Percentiles rank a stretch among this genome's conserved stretches.
Conservation (phyloP, 805 yeast species). For the Nakazawaea siamensis region DNA sequence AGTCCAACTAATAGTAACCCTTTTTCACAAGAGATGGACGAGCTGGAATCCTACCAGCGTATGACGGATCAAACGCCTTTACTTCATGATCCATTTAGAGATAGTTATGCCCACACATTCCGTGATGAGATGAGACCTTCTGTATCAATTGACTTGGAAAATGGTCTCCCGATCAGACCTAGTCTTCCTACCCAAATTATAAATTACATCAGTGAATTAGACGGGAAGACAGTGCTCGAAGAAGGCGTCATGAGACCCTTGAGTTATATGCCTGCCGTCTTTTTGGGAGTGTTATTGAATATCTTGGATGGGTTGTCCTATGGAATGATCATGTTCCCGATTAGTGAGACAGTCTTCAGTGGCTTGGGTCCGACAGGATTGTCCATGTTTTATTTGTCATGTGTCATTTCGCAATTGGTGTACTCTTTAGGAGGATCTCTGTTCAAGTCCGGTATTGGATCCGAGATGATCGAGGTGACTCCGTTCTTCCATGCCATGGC, state of each 20-base stretch:
- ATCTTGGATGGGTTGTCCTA: constrained; percentile 90
- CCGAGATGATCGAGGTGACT: constrained; percentile 98
- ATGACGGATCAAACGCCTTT: constrained; percentile 4
- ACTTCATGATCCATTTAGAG: constrained; percentile 7
- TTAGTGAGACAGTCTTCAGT: constrained; percentile 71
- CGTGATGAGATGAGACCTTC: constrained; percentile 5
- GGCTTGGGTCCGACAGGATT: constrained; percentile 81
- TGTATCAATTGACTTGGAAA: constrained; percentile 11
- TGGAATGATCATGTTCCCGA: constrained; percentile 96
- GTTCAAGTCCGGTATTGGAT: constrained; percentile 86
- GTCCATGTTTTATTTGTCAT: constrained; percentile 89
- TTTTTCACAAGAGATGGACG: background rate
- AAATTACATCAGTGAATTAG: constrained; percentile 10
- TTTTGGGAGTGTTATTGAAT: constrained; percentile 77
- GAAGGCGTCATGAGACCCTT: constrained; percentile 30
- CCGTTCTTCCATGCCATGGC: constrained; percentile 98
- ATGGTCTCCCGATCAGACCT: constrained; percentile 6
- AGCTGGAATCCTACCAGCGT: constrained; percentile 2
- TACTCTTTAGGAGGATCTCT: constrained; percentile 88
- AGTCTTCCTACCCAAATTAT: background rate
- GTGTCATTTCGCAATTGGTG: constrained; percentile 82
- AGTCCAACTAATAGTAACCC: background rate
- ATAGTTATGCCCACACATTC: constrained; percentile 1
- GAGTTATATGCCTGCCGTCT: constrained; percentile 65
- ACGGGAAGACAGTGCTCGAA: constrained; percentile 15